Evolutionary conservation across 2,329 filamentous ascomycete species (phyloP).

Genomic region (Diaporthe nobilis): DNA sequence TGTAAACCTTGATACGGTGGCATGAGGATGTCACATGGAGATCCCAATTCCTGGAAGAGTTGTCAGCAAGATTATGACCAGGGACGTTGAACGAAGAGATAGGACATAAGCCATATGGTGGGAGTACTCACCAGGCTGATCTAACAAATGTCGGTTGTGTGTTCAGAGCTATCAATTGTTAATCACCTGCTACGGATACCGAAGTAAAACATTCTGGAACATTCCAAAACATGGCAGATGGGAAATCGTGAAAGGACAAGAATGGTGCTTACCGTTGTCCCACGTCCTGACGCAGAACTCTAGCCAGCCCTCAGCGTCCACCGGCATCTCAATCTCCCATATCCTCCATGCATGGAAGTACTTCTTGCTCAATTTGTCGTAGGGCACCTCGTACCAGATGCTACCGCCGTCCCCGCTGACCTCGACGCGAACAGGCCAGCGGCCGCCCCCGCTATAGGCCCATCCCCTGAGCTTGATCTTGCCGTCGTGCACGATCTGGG

Average conservation of each 20-base stretch:
- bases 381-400: conserved; percentile 74
- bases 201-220: too few species aligned
- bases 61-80: background rate
- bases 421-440: conserved; percentile 75
- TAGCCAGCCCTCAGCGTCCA: conserved; percentile 71
- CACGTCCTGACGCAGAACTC: too few species aligned
- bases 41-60: conserved; percentile 69
- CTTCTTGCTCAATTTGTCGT: conserved; percentile 73
- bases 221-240: too few species aligned
- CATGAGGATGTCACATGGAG: conserved; percentile 75
- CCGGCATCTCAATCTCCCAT: conserved; percentile 75
- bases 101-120: rapidly evolving
- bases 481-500: conserved; percentile 73
- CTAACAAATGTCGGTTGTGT: conserved; percentile 70
- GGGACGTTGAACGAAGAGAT: too few species aligned
- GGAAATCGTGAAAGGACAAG: too few species aligned
- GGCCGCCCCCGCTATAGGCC: conserved; percentile 71
- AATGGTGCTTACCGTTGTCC: too few species aligned
- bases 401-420: conserved; percentile 74
- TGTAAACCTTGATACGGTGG: conserved; percentile 74
- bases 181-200: too few species aligned
- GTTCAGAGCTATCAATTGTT: conserved; percentile 61
- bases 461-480: conserved; percentile 70
- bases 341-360: conserved; percentile 74
- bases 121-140: conserved; percentile 60